Percentiles rank a stretch among this genome's conserved stretches.
phyloP scores from a whole-genome alignment of 371 early-diverging fungal species.

The Syncephalastrum contaminatum region DNA sequence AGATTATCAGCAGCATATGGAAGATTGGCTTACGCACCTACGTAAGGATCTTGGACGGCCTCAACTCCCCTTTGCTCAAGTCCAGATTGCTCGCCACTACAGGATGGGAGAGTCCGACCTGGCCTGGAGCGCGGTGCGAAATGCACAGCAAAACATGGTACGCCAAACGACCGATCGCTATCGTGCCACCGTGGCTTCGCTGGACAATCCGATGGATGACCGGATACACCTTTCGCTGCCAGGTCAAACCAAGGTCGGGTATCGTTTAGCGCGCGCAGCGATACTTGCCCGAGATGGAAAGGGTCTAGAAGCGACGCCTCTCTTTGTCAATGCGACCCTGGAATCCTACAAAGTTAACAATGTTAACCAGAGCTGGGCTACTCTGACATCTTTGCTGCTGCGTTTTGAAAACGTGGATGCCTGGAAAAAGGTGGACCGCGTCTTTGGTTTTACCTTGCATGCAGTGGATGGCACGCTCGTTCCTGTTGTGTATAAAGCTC shows the following conservation, averaged over 20 bases:
- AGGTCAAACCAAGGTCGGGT: constrained; percentile 23
- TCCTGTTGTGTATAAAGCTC: constrained; percentile 13
- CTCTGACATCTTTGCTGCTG: constrained; percentile 2
- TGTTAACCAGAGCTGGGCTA: neutral
- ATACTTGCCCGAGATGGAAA: neutral
- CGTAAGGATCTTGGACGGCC: constrained; percentile 10
- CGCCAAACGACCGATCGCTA: constrained; percentile 7
- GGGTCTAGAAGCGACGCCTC: neutral
- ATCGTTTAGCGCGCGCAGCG: constrained; percentile 30
- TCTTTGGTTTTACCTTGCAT: constrained; percentile 18
- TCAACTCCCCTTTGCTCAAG: constrained; percentile 24
- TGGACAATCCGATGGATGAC: constrained; percentile 40
- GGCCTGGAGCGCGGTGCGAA: constrained; percentile 28
- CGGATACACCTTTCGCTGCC: constrained; percentile 32
- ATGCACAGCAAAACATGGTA: constrained; percentile 18
- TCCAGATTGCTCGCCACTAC: constrained; percentile 30
- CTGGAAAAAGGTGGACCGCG: constrained; percentile 2
- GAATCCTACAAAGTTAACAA: neutral
- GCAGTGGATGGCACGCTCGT: neutral
- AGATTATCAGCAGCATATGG: constrained; percentile 16
- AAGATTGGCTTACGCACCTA: constrained; percentile 12
- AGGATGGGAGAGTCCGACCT: constrained; percentile 6
- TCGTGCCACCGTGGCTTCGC: constrained; percentile 4
- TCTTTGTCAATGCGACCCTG: constrained; percentile 1
- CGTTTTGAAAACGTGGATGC: neutral